Evolutionary conservation across 129 eudicot genomes (phyloP), one percentile per base, ranked within the genome.

Genomic region (Centella asiatica): DNA sequence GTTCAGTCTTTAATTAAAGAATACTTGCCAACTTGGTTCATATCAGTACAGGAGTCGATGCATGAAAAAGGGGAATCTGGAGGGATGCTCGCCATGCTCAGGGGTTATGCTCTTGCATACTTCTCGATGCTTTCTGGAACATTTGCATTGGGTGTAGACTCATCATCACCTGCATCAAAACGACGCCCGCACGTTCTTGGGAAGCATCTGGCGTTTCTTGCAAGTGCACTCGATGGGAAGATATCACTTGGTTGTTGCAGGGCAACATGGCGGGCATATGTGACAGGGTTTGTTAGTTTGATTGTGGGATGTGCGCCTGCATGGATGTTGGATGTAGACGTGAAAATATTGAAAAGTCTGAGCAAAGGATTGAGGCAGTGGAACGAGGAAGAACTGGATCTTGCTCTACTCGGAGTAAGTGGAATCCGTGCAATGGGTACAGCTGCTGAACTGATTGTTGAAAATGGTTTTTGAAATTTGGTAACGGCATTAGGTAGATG

Each of bases 371-470:
- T 93, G 60, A 76, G 77, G 71, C 85, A 76, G 64, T 82, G 95
- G 95, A 73, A 74, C 24, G 99, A 93, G 79, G 96, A 84, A 31
- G 96, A 93, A 59, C 29, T 93, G 69, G 96, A 88, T 48, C 64
- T 88, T 70, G 83, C 88, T 4, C 64, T 93, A 66, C 86, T 93
- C 15, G 86, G 85, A 19, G 70, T 81, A 54, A 64, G 92, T 59
- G 99, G 99, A 71, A 69, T 78, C 24, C 61, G 64, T 37, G 92
- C 96, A 4, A 85, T 87, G 95, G 99, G 96, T 70, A 80, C 83
- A 40, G 95, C 99, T 67, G 96, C 99, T 34, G 99, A 93, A 68
- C 69, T 92, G 81, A 84, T 92, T 6, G 74, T 87, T 20, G 86
- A 77, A 56, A 60, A 66, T 59, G 78, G 55, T 18, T 5, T 61